Conservation (phyloP, 2,329 filamentous ascomycete genomes). For the Clarireedia paspali region DNA sequence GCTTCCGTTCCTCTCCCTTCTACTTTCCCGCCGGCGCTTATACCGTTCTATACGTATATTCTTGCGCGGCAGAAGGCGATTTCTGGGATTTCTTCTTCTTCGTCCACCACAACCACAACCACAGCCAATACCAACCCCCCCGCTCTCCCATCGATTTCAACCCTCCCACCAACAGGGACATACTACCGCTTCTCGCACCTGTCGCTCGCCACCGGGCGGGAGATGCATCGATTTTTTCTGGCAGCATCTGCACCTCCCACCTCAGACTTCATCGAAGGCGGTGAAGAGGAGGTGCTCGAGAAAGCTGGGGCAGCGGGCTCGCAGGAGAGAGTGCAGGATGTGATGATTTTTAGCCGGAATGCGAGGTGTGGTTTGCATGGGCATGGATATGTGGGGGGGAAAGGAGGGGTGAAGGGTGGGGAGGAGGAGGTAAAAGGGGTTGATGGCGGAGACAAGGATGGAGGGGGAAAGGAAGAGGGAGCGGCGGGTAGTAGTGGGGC, state of each 20-base stretch:
- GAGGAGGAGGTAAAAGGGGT: no score
- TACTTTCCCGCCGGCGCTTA: not conserved
- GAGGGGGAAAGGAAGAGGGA: no score
- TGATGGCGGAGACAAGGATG: no score
- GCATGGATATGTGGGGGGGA: not conserved
- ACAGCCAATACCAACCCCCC: not conserved
- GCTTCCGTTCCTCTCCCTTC: not conserved
- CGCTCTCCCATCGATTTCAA: not conserved
- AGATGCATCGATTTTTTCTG: constrained; percentile 1
- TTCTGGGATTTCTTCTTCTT: not conserved
- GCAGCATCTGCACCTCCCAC: not conserved
- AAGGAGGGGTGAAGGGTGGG: no score
- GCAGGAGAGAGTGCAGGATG: not conserved
- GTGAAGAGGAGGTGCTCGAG: not conserved
- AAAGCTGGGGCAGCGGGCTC: not conserved
- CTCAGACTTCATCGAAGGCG: not conserved
- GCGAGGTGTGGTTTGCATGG: not conserved
- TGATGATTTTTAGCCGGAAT: constrained; percentile 8
- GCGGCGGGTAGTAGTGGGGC: not conserved
- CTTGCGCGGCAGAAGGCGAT: not conserved
- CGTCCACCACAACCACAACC: not conserved
- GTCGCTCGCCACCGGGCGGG: not conserved
- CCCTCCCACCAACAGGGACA: not conserved
- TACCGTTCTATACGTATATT: not conserved
- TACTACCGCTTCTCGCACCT: constrained; percentile 5